Percentiles rank a stretch among this genome's conserved stretches.
These are phyloP conservation scores for Cynara cardunculus DNA, from an alignment of 129 eudicot species.

Conservation along the genomic window DNA sequence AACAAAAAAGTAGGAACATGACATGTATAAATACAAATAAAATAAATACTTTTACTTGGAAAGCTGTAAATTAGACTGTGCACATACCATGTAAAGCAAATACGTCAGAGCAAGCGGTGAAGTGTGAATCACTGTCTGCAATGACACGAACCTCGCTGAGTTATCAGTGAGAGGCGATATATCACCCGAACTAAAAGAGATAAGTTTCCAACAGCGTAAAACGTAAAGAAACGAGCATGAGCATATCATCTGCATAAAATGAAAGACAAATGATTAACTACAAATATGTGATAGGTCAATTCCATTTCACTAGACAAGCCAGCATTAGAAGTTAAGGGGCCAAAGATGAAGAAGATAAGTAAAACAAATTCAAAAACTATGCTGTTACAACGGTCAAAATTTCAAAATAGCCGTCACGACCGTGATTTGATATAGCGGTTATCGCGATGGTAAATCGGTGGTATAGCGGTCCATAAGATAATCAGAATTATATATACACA, in stretches of 20 bases:
- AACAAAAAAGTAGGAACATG: conserved; percentile 11
- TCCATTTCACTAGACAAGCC: neutral
- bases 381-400: too few species aligned
- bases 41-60: neutral
- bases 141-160: conserved; percentile 52
- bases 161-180: conserved; percentile 33
- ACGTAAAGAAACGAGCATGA: conserved; percentile 75
- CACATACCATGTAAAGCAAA: conserved; percentile 88
- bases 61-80: neutral
- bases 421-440: too few species aligned
- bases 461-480: too few species aligned
- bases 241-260: conserved; percentile 68
- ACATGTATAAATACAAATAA: conserved; percentile 5
- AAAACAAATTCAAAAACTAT: neutral
- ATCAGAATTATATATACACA: too few species aligned
- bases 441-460: too few species aligned
- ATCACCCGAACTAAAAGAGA: conserved; percentile 59
- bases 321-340: neutral
- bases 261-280: conserved; percentile 1
- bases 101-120: conserved; percentile 84
- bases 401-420: too few species aligned
- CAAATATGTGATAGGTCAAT: neutral
- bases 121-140: conserved; percentile 64
- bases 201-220: conserved; percentile 61
- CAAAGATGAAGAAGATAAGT: neutral